phyloP scores from a whole-genome alignment of 306 rosid genomes.

The Begonia peltatifolia region DNA sequence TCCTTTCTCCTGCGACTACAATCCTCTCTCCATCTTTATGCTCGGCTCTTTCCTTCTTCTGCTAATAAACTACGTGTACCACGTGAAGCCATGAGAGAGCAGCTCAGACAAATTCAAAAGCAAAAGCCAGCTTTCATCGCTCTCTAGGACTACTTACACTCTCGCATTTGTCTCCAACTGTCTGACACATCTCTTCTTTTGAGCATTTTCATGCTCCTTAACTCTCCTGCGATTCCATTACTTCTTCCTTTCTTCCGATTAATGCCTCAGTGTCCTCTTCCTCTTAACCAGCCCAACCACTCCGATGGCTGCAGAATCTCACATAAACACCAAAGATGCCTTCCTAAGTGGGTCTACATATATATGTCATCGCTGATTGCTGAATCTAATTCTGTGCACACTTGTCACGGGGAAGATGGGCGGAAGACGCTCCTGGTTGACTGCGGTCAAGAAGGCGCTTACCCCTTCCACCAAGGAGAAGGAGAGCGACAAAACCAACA shows the following conservation, averaged over 20 bases:
- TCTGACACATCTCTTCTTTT: slow-evolving; percentile 16
- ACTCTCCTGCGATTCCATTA: slow-evolving; percentile 4
- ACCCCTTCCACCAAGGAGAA: slow-evolving; percentile 28
- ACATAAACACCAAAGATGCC: not conserved
- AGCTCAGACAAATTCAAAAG: slow-evolving; percentile 9
- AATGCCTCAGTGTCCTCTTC: not conserved
- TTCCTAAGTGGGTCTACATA: not conserved
- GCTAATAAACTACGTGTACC: not conserved
- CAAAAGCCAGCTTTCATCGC: slow-evolving; percentile 28
- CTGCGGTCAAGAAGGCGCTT: slow-evolving; percentile 37
- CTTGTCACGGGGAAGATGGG: slow-evolving; percentile 33
- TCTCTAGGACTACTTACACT: slow-evolving; percentile 25
- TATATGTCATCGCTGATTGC: not conserved
- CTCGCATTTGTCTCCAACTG: slow-evolving; percentile 8
- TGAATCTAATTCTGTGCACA: not conserved
- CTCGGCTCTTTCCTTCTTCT: not conserved
- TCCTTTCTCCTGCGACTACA: not conserved
- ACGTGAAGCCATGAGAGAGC: not conserved
- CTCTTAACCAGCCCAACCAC: slow-evolving; percentile 11
- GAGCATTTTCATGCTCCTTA: slow-evolving; percentile 13
- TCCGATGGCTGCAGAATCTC: not conserved
- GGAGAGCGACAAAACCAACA: slow-evolving; percentile 17
- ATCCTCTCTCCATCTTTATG: not conserved
- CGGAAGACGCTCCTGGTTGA: slow-evolving; percentile 40
- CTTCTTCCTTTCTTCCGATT: slow-evolving; percentile 1